Conservation (phyloP, 139 green algal species). For the Ettlia oleoabundans region DNA sequence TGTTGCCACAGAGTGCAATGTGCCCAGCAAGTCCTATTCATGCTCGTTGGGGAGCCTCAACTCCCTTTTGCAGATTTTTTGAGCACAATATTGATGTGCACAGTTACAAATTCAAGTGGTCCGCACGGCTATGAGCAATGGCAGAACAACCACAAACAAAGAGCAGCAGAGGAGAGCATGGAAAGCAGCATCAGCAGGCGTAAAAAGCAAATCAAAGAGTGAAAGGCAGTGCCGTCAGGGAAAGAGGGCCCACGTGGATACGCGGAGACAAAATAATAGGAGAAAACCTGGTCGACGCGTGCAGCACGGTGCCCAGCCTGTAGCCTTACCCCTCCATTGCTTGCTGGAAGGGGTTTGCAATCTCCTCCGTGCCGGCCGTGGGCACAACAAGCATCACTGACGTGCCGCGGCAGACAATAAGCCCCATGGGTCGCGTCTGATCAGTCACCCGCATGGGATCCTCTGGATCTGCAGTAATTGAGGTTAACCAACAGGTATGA, state of each 20-base stretch:
- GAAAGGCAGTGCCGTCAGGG: no score
- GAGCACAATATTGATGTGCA: neutral
- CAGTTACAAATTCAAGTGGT: neutral
- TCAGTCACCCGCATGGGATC: slow-evolving; percentile 87
- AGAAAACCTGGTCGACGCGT: no score
- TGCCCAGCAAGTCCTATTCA: no score
- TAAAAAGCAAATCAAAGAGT: no score
- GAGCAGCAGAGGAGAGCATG: neutral
- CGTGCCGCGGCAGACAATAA: slow-evolving; percentile 91
- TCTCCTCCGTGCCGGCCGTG: slow-evolving; percentile 86
- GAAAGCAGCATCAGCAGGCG: neutral
- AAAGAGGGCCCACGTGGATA: no score
- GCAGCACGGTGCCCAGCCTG: no score
- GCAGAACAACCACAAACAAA: neutral
- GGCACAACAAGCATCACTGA: slow-evolving; percentile 93
- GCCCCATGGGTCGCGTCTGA: slow-evolving; percentile 79
- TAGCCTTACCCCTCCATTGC: slow-evolving; percentile 14
- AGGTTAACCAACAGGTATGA: neutral
- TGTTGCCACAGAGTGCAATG: no score
- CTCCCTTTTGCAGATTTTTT: no score
- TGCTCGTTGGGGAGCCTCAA: no score
- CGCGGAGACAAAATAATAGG: no score
- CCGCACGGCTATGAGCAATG: neutral
- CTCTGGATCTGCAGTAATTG: slow-evolving; percentile 76
- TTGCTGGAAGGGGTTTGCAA: slow-evolving; percentile 85